Evolutionary conservation across 192 early-diverging fungal genomes (phyloP).

Genomic region (Backusella macrospora): DNA sequence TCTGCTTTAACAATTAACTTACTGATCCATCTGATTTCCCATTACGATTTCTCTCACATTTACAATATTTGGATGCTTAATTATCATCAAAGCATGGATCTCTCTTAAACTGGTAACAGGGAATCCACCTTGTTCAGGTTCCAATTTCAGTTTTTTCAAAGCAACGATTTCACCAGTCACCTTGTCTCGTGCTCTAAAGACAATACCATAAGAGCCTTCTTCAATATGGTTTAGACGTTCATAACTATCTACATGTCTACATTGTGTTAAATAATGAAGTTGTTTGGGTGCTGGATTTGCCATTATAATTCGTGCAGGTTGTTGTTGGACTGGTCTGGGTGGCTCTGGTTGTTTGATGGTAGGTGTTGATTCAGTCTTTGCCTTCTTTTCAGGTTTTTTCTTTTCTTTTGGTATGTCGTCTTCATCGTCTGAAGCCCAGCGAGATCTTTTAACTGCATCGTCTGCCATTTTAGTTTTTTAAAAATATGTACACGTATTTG

Average conservation of each 20-base stretch:
- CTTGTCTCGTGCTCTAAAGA: conserved; percentile 88
- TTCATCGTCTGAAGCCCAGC: conserved; percentile 20
- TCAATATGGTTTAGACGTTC: conserved; percentile 95
- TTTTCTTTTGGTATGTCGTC: neutral
- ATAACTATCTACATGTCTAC: conserved; percentile 82
- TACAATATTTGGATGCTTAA: conserved; percentile 85
- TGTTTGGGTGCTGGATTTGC: neutral
- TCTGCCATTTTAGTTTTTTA: too few species aligned
- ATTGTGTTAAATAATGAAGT: conserved; percentile 53
- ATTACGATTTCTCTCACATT: conserved; percentile 80
- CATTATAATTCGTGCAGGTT: neutral
- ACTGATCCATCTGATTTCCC: conserved; percentile 64
- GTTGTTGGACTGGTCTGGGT: too few species aligned
- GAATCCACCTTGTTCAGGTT: conserved; percentile 71
- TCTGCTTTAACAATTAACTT: conserved; percentile 18
- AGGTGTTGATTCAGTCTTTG: neutral
- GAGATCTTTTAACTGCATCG: neutral
- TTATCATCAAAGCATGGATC: conserved; percentile 71
- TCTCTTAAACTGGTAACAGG: conserved; percentile 80
- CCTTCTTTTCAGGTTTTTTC: conserved; percentile 9
- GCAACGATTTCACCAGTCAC: conserved; percentile 72
- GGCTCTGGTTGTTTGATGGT: neutral
- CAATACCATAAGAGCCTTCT: conserved; percentile 96
- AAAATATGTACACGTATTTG: too few species aligned
- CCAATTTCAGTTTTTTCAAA: conserved; percentile 59